Evolutionary conservation across 2,329 filamentous ascomycete genomes (phyloP).

Genomic region (Fusarium denticulatum): DNA sequence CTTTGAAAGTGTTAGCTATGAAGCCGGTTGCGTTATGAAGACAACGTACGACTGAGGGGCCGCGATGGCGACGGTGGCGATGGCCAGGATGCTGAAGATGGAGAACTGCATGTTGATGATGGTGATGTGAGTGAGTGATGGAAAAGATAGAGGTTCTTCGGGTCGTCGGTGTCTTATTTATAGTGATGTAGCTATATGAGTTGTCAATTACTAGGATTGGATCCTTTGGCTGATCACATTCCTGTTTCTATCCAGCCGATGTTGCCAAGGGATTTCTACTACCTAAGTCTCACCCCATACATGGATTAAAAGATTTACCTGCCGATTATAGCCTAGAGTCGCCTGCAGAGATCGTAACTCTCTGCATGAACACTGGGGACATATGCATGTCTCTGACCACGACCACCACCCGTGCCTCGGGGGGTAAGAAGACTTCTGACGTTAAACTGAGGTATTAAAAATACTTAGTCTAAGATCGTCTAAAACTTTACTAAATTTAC

Average conservation of each 20-base stretch:
- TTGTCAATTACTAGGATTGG: neutral
- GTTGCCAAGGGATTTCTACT: neutral
- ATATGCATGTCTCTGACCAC: neutral
- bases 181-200: neutral
- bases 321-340: neutral
- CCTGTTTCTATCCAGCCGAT: neutral
- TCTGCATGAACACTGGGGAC: neutral
- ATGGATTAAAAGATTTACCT: neutral
- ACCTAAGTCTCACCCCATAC: neutral
- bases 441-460: no score
- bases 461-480: no score
- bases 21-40: no score
- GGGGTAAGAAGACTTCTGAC: no score
- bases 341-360: no score
- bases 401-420: neutral
- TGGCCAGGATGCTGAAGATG: conserved; percentile 1
- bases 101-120: conserved; percentile 9
- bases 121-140: neutral
- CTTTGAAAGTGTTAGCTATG: no score
- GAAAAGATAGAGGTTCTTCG: neutral
- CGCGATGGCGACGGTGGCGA: neutral
- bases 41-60: neutral
- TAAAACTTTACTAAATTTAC: no score
- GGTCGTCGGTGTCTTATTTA: neutral
- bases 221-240: conserved; percentile 15